Conservation (phyloP, 2,329 filamentous ascomycete genomes). For the Thyridium curvatum region DNA sequence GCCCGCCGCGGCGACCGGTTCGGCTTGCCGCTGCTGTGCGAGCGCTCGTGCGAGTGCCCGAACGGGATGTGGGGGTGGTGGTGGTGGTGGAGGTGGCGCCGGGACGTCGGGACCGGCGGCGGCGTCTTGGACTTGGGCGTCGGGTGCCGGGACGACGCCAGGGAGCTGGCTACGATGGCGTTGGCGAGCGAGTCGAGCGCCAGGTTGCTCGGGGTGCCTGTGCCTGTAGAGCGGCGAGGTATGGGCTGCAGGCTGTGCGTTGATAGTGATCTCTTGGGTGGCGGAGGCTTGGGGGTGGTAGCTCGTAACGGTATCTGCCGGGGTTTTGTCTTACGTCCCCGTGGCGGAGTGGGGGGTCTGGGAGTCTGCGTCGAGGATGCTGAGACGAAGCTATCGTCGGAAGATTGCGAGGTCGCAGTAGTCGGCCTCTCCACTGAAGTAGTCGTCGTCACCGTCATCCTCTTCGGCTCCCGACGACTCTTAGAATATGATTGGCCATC, state of each 20-base stretch:
- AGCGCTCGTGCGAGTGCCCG: constrained; percentile 3
- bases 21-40: constrained; percentile 25
- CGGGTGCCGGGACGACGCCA: constrained; percentile 56
- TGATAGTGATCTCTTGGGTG: neutral
- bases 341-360: constrained; percentile 14
- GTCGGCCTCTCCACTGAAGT: constrained; percentile 3
- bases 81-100: constrained; percentile 18
- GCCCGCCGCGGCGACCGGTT: constrained; percentile 31
- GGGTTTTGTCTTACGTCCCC: too few relatives aligned
- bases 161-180: constrained; percentile 68
- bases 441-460: too few relatives aligned
- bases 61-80: constrained; percentile 4
- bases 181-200: constrained; percentile 61
- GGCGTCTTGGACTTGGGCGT: constrained; percentile 28
- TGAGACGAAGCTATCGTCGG: constrained; percentile 39
- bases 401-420: constrained; percentile 26
- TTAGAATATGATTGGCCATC: neutral
- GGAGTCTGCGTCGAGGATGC: constrained; percentile 21
- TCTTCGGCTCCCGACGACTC: neutral
- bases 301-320: too few relatives aligned
- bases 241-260: constrained; percentile 16
- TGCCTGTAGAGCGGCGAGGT: constrained; percentile 6
- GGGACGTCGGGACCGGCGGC: constrained; percentile 28
- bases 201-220: constrained; percentile 26
- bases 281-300: neutral